Evolutionary conservation across 768 basidiomycete species (phyloP).

Genomic region (Suillus bovinus): DNA sequence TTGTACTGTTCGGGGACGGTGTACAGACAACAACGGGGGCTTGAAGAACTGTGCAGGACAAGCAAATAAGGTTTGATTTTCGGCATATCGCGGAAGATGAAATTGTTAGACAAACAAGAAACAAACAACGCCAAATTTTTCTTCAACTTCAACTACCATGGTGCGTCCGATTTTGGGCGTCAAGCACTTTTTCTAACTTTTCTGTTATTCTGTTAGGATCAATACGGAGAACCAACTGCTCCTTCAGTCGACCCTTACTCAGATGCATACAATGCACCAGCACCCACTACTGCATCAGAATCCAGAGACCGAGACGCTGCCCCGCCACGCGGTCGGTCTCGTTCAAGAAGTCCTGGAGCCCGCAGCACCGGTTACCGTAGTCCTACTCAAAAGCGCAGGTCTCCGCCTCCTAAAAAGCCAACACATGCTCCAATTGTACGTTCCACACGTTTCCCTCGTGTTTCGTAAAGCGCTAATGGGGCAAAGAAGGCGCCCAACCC

Average conservation of each 20-base stretch:
- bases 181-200: constrained; percentile 8
- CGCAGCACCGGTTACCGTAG: constrained; percentile 53
- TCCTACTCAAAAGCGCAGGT: constrained; percentile 56
- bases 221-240: constrained; percentile 68
- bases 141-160: constrained; percentile 66
- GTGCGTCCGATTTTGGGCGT: constrained; percentile 42
- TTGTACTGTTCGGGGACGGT: constrained; percentile 51
- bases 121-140: constrained; percentile 46
- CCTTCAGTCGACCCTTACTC: constrained; percentile 77
- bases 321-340: constrained; percentile 65
- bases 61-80: constrained; percentile 35
- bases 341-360: constrained; percentile 64
- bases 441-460: constrained; percentile 23
- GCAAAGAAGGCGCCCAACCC: constrained; percentile 81
- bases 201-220: constrained; percentile 23
- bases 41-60: constrained; percentile 68
- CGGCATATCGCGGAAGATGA: constrained; percentile 25
- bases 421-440: constrained; percentile 75
- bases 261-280: constrained; percentile 75
- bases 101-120: constrained; percentile 29
- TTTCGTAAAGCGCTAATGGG: constrained; percentile 35
- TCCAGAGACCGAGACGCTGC: constrained; percentile 56
- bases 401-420: constrained; percentile 62
- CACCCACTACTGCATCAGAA: constrained; percentile 41
- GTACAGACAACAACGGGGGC: constrained; percentile 42